Percentiles rank a stretch among this genome's conserved stretches.
Conservation (phyloP, 2,329 filamentous ascomycete species). For the Iodosphaeria phyllophila region DNA sequence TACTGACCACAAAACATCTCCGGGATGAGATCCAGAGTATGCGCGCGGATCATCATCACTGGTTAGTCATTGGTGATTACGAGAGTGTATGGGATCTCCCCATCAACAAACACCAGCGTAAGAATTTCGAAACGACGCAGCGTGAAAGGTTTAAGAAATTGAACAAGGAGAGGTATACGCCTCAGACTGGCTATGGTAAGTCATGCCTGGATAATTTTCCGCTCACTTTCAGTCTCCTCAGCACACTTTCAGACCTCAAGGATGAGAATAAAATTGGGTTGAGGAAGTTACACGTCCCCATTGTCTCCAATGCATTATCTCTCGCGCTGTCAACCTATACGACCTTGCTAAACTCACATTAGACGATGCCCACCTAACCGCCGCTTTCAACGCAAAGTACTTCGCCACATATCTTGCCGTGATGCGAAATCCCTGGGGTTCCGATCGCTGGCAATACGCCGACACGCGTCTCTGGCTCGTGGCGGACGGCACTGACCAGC, state of each 20-base stretch:
- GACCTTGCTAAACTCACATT: too few relatives aligned
- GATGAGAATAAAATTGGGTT: too few relatives aligned
- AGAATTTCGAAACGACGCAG: not conserved
- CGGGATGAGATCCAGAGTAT: not conserved
- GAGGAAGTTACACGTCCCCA: too few relatives aligned
- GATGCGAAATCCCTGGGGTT: not conserved
- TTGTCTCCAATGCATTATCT: too few relatives aligned
- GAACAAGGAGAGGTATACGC: not conserved
- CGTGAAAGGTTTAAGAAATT: not conserved
- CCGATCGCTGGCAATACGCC: not conserved
- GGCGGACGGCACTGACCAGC: too few relatives aligned
- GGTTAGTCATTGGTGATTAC: not conserved
- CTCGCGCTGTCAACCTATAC: too few relatives aligned
- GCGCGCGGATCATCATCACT: not conserved
- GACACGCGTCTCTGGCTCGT: not conserved
- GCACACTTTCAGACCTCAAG: too few relatives aligned
- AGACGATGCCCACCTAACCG: not conserved
- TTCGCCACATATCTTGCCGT: not conserved
- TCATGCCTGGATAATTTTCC: too few relatives aligned
- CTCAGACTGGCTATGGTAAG: too few relatives aligned
- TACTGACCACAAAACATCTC: not conserved
- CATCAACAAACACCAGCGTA: conserved; percentile 1
- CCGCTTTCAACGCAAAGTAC: conserved; percentile 1
- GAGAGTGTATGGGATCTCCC: not conserved
- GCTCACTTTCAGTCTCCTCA: too few relatives aligned